phyloP scores from a whole-genome alignment of 331 rosid species.

The Saraca asoca region DNA sequence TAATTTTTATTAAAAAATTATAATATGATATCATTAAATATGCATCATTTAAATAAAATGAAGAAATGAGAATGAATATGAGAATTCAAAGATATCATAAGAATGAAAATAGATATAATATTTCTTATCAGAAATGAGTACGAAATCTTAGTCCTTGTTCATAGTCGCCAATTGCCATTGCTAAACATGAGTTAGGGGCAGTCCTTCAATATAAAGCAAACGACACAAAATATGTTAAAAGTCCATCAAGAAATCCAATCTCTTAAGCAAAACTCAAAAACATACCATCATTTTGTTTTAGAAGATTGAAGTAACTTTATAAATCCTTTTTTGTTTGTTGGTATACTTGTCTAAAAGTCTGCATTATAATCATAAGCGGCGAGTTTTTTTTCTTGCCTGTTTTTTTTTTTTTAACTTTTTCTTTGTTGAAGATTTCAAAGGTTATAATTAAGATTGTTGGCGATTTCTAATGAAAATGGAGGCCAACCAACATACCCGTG shows the following conservation, averaged over 20 bases:
- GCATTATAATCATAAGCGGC: slow-evolving; percentile 66
- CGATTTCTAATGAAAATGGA: slow-evolving; percentile 55
- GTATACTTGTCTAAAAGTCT: slow-evolving; percentile 57
- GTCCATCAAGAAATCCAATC: slow-evolving; percentile 61
- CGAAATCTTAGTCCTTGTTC: too few species aligned
- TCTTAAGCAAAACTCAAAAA: slow-evolving; percentile 52
- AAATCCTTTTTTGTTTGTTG: slow-evolving; percentile 52
- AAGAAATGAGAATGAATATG: too few species aligned
- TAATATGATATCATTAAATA: too few species aligned
- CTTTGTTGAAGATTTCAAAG: slow-evolving; percentile 55
- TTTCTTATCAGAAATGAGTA: too few species aligned
- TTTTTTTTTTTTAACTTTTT: slow-evolving; percentile 38
- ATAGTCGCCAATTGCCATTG: too few species aligned
- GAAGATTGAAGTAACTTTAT: slow-evolving; percentile 71
- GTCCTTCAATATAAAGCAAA: too few species aligned
- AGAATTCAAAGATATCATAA: too few species aligned
- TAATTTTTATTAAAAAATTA: too few species aligned
- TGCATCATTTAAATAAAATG: too few species aligned
- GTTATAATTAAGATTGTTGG: slow-evolving; percentile 63
- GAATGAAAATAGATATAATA: too few species aligned
- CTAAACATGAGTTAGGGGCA: too few species aligned
- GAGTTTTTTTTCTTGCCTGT: slow-evolving; percentile 21
- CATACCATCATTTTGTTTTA: slow-evolving; percentile 63
- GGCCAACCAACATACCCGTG: slow-evolving; percentile 75
- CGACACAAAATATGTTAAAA: too few species aligned